Percentiles rank a stretch among this genome's conserved stretches.
Conservation (phyloP, 164 flowering plant genomes). For the Saururus chinensis region DNA sequence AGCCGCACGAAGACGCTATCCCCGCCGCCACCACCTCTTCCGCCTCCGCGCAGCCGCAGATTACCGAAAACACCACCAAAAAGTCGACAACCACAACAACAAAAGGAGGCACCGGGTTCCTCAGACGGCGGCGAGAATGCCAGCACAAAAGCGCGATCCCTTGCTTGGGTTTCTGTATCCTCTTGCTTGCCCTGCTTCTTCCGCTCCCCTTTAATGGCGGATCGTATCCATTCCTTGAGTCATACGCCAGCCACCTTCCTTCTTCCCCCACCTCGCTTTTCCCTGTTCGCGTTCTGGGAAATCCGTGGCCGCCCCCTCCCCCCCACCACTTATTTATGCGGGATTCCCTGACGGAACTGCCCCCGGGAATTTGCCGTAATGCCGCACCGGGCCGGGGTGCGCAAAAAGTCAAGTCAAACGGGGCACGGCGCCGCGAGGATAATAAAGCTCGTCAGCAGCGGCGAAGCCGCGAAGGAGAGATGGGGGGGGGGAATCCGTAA, state of each 20-base stretch:
- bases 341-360: not conserved
- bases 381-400: not conserved
- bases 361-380: not conserved
- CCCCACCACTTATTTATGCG: constrained; percentile 7
- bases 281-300: not conserved
- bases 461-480: too few species aligned
- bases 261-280: too few species aligned
- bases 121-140: too few species aligned
- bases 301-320: not conserved
- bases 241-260: constrained; percentile 1
- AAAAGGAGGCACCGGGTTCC: too few species aligned
- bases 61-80: too few species aligned
- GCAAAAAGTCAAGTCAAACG: not conserved
- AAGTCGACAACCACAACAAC: not conserved
- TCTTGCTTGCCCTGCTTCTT: not conserved
- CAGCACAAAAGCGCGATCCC: not conserved
- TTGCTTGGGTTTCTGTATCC: not conserved
- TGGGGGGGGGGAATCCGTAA: too few species aligned
- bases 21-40: not conserved
- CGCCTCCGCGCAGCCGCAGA: too few species aligned
- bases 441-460: too few species aligned
- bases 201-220: not conserved
- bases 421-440: not conserved
- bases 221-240: not conserved
- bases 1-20: constrained; percentile 1